These are phyloP conservation scores for Fusarium tupiense DNA, from an alignment of 2,329 filamentous ascomycete genomes.

Conservation along the genomic window DNA sequence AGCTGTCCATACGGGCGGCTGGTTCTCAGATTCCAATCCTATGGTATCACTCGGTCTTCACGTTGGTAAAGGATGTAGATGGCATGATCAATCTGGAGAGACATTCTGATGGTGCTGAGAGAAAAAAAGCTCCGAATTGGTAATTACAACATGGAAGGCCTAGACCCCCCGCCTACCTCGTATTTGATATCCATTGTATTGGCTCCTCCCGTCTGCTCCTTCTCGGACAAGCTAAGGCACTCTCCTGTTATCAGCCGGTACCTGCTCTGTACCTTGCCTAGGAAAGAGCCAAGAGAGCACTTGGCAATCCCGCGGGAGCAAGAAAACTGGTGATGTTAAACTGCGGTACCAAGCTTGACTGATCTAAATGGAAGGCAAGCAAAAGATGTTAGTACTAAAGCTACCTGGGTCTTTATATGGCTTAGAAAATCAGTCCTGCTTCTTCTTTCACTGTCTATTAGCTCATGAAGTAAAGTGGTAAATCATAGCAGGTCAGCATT, in stretches of 20 bases:
- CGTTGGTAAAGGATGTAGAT: neutral
- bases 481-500: neutral
- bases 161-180: constrained; percentile 30
- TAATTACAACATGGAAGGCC: neutral
- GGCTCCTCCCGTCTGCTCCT: constrained; percentile 3
- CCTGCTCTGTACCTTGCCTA: neutral
- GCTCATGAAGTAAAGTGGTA: neutral
- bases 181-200: constrained; percentile 22
- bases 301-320: neutral
- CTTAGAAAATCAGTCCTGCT: neutral
- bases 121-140: neutral
- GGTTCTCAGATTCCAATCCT: neutral
- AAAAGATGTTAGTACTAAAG: neutral
- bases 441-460: neutral
- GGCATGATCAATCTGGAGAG: neutral
- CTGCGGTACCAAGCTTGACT: neutral
- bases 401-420: neutral
- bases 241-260: neutral
- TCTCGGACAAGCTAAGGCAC: constrained; percentile 13
- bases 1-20: neutral
- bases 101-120: neutral
- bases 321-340: neutral
- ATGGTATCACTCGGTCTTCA: neutral
- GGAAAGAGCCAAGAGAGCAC: neutral
- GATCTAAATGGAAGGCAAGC: neutral